phyloP scores from a whole-genome alignment of 768 basidiomycete genomes.

The Leccinellum albellum region DNA sequence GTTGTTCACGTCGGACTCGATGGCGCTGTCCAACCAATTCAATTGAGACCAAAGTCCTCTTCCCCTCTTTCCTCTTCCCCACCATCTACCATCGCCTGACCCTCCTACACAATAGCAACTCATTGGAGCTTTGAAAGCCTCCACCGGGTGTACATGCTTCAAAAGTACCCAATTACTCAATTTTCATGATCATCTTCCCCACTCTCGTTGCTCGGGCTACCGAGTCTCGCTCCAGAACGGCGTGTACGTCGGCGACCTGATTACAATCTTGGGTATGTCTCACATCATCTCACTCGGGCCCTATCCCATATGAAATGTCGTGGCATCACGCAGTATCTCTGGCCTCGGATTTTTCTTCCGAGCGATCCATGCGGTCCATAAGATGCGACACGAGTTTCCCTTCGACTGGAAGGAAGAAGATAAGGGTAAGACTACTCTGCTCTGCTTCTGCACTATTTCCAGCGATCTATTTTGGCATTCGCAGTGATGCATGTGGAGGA shows the following conservation, averaged over 20 bases:
- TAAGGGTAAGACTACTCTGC: not conserved
- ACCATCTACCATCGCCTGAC: too few relatives aligned
- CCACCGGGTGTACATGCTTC: too few relatives aligned
- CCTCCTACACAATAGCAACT: too few relatives aligned
- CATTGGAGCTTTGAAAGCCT: not conserved
- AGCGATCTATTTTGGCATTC: not conserved
- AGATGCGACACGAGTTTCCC: constrained; percentile 14
- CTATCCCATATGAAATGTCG: not conserved
- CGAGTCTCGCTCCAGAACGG: constrained; percentile 4
- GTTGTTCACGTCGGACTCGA: too few relatives aligned
- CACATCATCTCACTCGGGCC: too few relatives aligned
- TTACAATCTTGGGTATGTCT: constrained; percentile 22
- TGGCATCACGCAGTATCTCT: constrained; percentile 15
- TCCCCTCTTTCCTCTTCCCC: not conserved
- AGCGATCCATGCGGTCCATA: constrained; percentile 19
- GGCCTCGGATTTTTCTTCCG: constrained; percentile 18
- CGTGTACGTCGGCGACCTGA: constrained; percentile 24
- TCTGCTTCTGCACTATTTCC: not conserved
- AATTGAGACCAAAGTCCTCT: too few relatives aligned
- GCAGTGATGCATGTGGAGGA: constrained; percentile 1
- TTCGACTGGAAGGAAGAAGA: not conserved
- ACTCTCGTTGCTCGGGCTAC: not conserved
- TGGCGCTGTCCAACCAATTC: too few relatives aligned
- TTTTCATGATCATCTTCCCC: constrained; percentile 1
- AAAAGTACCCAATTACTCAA: not conserved